These are phyloP conservation scores for Hericium coralloides DNA, from an alignment of 768 basidiomycete species.

Conservation along the genomic window DNA sequence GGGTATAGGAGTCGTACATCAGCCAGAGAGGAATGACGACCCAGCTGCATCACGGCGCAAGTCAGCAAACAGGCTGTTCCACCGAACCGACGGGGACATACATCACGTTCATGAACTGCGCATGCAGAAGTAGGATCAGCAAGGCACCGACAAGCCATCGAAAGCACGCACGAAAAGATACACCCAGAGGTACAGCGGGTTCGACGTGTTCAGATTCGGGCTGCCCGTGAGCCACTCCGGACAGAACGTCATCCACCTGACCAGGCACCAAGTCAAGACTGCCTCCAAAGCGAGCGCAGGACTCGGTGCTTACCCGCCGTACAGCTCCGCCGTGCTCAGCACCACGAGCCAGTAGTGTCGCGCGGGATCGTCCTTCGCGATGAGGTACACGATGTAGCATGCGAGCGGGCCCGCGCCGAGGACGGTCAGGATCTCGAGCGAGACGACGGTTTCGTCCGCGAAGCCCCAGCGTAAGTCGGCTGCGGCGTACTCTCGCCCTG, in stretches of 20 bases:
- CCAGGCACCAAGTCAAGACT: neutral
- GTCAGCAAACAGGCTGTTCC: neutral
- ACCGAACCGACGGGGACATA: constrained; percentile 26
- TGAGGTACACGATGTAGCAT: constrained; percentile 59
- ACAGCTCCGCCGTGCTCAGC: constrained; percentile 65
- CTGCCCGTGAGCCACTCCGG: constrained; percentile 80
- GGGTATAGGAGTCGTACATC: constrained; percentile 69
- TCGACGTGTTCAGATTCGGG: constrained; percentile 62
- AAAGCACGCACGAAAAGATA: constrained; percentile 62
- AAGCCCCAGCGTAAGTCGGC: constrained; percentile 80
- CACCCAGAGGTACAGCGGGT: constrained; percentile 67
- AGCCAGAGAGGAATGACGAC: constrained; percentile 67
- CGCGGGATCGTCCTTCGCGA: constrained; percentile 55
- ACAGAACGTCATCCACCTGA: constrained; percentile 76
- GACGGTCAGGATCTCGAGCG: constrained; percentile 78
- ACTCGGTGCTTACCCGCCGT: constrained; percentile 50
- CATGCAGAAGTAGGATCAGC: neutral
- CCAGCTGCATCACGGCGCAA: constrained; percentile 43
- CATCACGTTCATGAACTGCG: constrained; percentile 76
- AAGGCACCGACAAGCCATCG: constrained; percentile 25
- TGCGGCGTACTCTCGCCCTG: constrained; percentile 75
- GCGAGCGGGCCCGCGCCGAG: constrained; percentile 69
- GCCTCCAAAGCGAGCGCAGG: neutral
- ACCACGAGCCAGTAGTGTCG: constrained; percentile 77
- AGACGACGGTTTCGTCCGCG: constrained; percentile 71